Percentiles rank a stretch among this genome's conserved stretches.
Evolutionary conservation across 2,329 filamentous ascomycete species (phyloP).

Genomic region (Cercospora berteroae): DNA sequence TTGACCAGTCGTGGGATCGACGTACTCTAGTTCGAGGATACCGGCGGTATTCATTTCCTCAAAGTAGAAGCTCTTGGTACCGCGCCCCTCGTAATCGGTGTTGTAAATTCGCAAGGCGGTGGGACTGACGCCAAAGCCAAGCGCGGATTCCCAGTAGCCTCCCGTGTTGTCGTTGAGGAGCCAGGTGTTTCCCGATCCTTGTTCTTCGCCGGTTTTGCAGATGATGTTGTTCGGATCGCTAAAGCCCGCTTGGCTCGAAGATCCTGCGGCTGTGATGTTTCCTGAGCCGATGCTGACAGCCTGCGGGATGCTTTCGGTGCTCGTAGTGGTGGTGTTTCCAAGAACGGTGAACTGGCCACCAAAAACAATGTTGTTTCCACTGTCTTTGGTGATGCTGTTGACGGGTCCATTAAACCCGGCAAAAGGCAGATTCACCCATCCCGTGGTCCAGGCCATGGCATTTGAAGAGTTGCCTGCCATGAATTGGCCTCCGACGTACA

Average conservation of each 20-base stretch:
- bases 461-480: constrained; percentile 78
- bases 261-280: constrained; percentile 65
- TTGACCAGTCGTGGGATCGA: constrained; percentile 64
- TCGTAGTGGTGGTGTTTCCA: constrained; percentile 70
- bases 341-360: constrained; percentile 86
- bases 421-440: constrained; percentile 82
- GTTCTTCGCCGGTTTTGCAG: constrained; percentile 67
- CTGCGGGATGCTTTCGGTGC: constrained; percentile 64
- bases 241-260: constrained; percentile 62
- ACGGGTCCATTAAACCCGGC: constrained; percentile 93
- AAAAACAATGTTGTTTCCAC: constrained; percentile 84
- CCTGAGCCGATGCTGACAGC: constrained; percentile 81
- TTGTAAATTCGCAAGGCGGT: constrained; percentile 88
- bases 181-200: constrained; percentile 77
- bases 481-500: constrained; percentile 90
- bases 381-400: constrained; percentile 74
- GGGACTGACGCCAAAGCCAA: constrained; percentile 80
- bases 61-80: constrained; percentile 80
- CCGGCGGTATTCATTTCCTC: constrained; percentile 81
- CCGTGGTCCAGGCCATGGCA: constrained; percentile 76
- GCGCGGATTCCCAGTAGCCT: constrained; percentile 80
- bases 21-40: constrained; percentile 94
- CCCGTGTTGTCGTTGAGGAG: constrained; percentile 70
- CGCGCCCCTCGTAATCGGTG: constrained; percentile 76
- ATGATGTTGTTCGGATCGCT: constrained; percentile 76